These are phyloP conservation scores for Stagonosporopsis tanaceti DNA, from an alignment of 2,329 filamentous ascomycete species.

Conservation along the genomic window DNA sequence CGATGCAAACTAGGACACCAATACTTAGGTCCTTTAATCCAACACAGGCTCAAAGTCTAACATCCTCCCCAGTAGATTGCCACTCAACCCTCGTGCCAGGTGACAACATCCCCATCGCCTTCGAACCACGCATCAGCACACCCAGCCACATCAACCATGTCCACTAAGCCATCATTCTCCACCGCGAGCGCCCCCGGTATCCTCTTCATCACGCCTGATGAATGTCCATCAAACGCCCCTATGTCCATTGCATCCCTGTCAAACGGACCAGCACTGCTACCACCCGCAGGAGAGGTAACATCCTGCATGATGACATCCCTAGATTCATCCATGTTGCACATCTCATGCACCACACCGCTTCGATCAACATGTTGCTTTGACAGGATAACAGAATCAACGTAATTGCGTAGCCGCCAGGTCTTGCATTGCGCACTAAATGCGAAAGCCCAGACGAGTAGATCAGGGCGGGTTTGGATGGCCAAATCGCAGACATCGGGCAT, in stretches of 20 bases:
- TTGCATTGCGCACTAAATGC: slow-evolving; percentile 54
- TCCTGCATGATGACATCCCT: slow-evolving; percentile 27
- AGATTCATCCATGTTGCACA: slow-evolving; percentile 13
- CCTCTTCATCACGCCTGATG: slow-evolving; percentile 23
- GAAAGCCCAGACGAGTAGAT: slow-evolving; percentile 63
- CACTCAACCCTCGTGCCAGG: slow-evolving; percentile 18
- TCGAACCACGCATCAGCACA: slow-evolving; percentile 42
- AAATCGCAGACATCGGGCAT: slow-evolving; percentile 60
- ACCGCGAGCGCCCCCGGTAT: slow-evolving; percentile 35
- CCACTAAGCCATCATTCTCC: slow-evolving; percentile 42
- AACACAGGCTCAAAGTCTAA: background rate
- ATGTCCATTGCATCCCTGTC: background rate
- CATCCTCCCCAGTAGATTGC: background rate
- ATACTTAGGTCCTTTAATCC: background rate
- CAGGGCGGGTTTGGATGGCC: slow-evolving; percentile 55
- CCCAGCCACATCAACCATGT: slow-evolving; percentile 36
- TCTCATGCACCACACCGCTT: slow-evolving; percentile 38
- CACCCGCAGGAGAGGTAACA: background rate
- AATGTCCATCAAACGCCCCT: slow-evolving; percentile 24
- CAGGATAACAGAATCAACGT: slow-evolving; percentile 12
- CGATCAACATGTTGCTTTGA: slow-evolving; percentile 29
- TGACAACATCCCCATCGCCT: slow-evolving; percentile 37
- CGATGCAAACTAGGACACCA: background rate
- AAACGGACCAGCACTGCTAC: background rate
- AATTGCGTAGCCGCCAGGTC: slow-evolving; percentile 56